Evolutionary conservation across 192 early-diverging fungal genomes (phyloP).

Genomic region (Rhizophagus clarus): DNA sequence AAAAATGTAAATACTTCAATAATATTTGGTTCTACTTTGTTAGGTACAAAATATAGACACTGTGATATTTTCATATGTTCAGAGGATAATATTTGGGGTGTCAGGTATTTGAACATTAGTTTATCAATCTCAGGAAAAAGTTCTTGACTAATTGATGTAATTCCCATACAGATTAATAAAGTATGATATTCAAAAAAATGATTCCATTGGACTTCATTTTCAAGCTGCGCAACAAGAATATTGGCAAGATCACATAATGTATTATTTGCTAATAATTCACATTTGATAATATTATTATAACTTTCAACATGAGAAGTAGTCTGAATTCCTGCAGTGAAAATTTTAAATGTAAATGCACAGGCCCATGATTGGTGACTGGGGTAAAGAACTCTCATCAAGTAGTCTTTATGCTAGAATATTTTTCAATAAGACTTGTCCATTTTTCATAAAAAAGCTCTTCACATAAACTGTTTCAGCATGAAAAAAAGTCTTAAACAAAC

Average conservation of each 20-base stretch:
- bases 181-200: constrained; percentile 19
- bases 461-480: no score
- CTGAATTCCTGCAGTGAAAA: constrained; percentile 4
- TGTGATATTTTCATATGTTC: no score
- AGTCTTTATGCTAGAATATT: neutral
- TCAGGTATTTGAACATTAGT: neutral
- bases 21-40: no score
- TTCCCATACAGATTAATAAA: neutral
- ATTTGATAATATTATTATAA: constrained; percentile 23
- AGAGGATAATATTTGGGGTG: no score
- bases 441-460: no score
- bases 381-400: no score
- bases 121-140: neutral
- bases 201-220: neutral
- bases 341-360: neutral
- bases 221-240: neutral
- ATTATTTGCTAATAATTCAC: neutral
- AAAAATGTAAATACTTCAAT: no score
- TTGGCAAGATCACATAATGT: no score
- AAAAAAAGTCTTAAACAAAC: no score
- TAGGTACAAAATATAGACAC: no score
- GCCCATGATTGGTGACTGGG: neutral
- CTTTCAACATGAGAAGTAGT: constrained; percentile 1
- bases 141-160: neutral
- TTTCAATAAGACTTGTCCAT: neutral